Evolutionary conservation across 2,329 filamentous ascomycete genomes (phyloP).

Genomic region (Arthrinium phaeospermum): DNA sequence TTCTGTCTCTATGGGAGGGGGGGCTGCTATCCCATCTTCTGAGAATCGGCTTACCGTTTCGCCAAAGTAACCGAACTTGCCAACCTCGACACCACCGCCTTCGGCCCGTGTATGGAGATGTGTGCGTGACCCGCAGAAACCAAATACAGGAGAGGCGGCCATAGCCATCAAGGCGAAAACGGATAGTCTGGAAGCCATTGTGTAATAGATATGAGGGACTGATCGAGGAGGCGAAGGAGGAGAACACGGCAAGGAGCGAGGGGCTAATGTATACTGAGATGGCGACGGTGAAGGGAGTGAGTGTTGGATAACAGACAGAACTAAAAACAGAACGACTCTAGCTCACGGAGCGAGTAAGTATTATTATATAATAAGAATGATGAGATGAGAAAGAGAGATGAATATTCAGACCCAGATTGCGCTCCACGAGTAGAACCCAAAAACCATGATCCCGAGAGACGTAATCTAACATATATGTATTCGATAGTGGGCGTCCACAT

Average conservation of each 20-base stretch:
- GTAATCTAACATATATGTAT: constrained; percentile 16
- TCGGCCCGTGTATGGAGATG: constrained; percentile 35
- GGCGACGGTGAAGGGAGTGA: neutral
- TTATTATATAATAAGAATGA: constrained; percentile 4
- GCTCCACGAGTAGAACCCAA: neutral
- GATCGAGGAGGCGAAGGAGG: neutral
- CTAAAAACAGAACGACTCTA: constrained; percentile 20
- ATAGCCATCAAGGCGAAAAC: constrained; percentile 31
- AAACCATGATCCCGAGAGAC: neutral
- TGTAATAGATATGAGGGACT: neutral
- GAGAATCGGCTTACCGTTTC: constrained; percentile 24
- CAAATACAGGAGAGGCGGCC: constrained; percentile 34
- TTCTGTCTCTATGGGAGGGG: neutral
- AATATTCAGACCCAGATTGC: neutral
- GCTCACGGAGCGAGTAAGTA: constrained; percentile 24
- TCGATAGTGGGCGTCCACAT: neutral
- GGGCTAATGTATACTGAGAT: neutral
- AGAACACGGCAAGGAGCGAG: neutral
- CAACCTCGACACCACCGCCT: constrained; percentile 37
- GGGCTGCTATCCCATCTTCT: neutral
- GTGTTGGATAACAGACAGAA: constrained; percentile 12
- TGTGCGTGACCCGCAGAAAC: constrained; percentile 38
- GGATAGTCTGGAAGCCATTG: constrained; percentile 29
- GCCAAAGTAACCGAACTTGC: constrained; percentile 40
- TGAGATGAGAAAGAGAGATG: constrained; percentile 1